These are phyloP conservation scores for Termitomyces sp. DNA, from an alignment of 768 basidiomycete genomes.

Conservation along the genomic window DNA sequence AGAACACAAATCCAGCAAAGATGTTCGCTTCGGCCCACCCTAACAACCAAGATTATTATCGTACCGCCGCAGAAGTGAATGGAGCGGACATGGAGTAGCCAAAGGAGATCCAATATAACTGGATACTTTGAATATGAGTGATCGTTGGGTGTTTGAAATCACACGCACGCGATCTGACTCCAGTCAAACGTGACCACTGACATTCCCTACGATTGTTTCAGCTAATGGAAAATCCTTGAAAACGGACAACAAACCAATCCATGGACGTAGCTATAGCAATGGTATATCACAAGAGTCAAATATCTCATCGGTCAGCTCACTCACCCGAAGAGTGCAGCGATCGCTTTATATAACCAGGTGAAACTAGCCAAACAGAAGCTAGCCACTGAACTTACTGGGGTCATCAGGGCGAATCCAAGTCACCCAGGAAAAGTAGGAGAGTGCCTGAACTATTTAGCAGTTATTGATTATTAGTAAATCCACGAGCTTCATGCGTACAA, in stretches of 20 bases:
- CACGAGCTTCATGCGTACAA: background rate
- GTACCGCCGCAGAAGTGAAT: background rate
- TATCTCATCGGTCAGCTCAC: constrained; percentile 3
- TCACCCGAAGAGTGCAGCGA: constrained; percentile 47
- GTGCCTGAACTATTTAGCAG: constrained; percentile 35
- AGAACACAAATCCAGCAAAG: constrained; percentile 55
- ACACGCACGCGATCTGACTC: constrained; percentile 54
- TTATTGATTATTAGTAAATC: background rate
- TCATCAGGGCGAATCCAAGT: constrained; percentile 50
- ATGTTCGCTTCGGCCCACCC: constrained; percentile 80
- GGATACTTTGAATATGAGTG: background rate
- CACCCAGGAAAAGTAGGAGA: constrained; percentile 59
- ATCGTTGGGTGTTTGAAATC: background rate
- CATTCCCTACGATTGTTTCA: constrained; percentile 30
- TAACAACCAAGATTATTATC: background rate
- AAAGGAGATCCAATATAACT: constrained; percentile 52
- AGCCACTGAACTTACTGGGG: constrained; percentile 32
- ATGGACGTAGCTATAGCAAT: constrained; percentile 30
- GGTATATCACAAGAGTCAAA: background rate
- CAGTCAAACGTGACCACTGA: constrained; percentile 49
- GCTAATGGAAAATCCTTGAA: constrained; percentile 23
- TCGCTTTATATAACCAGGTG: constrained; percentile 21
- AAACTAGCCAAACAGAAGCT: background rate
- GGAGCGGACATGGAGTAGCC: constrained; percentile 34
- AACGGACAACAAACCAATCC: constrained; percentile 40